These are phyloP conservation scores for Leersia perrieri DNA, from an alignment of 176 grass and related monocot species.

Conservation along the genomic window DNA sequence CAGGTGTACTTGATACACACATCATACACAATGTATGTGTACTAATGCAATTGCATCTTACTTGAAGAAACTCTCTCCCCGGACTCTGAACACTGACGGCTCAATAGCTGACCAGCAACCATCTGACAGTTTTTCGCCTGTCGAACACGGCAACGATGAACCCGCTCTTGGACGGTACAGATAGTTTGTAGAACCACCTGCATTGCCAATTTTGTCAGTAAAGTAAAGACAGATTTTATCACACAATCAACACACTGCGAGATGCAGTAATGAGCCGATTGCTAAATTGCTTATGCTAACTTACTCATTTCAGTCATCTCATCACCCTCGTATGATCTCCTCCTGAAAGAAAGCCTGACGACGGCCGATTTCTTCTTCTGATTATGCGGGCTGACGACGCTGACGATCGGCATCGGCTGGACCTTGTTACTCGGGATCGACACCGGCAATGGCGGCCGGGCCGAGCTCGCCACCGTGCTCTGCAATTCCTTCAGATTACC, in stretches of 20 bases:
- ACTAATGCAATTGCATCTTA: slow-evolving; percentile 2
- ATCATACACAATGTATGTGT: not conserved
- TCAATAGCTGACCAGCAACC: slow-evolving; percentile 87
- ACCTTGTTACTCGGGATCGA: slow-evolving; percentile 56
- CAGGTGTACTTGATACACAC: not conserved
- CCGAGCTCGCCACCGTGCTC: slow-evolving; percentile 42
- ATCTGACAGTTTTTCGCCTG: slow-evolving; percentile 45
- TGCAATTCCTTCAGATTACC: slow-evolving; percentile 15
- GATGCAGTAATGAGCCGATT: not conserved
- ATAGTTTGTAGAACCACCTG: slow-evolving; percentile 74
- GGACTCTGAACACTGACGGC: slow-evolving; percentile 76
- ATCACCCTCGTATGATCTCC: slow-evolving; percentile 88
- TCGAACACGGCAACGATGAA: slow-evolving; percentile 53
- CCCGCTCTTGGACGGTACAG: slow-evolving; percentile 72
- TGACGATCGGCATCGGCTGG: slow-evolving; percentile 53
- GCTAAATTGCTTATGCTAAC: not conserved
- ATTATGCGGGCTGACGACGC: slow-evolving; percentile 45
- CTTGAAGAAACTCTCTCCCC: slow-evolving; percentile 84
- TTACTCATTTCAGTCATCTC: slow-evolving; percentile 87
- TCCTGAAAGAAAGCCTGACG: slow-evolving; percentile 75
- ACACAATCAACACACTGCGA: not conserved
- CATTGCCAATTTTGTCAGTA: slow-evolving; percentile 11
- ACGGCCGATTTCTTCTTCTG: slow-evolving; percentile 85
- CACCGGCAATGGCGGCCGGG: slow-evolving; percentile 38
- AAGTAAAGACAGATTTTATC: not conserved